phyloP scores from a whole-genome alignment of 2,329 filamentous ascomycete species.

The Harringtonia aguacate region DNA sequence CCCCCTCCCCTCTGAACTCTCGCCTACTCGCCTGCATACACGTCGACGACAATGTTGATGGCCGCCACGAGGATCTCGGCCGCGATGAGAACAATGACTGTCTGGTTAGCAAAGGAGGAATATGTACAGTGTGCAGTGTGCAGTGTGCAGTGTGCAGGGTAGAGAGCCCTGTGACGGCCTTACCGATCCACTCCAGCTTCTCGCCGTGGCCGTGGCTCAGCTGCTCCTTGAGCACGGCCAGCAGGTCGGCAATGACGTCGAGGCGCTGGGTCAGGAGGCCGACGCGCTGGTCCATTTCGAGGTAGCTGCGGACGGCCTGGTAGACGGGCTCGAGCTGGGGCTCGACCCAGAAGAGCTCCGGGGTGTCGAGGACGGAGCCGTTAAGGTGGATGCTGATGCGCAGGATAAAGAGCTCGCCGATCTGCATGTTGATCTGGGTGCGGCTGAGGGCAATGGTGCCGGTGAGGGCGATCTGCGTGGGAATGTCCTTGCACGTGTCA shows the following conservation, averaged over 20 bases:
- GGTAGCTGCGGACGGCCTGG: slow-evolving; percentile 84
- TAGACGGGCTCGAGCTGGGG: slow-evolving; percentile 95
- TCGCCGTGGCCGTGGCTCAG: slow-evolving; percentile 86
- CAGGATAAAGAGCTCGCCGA: slow-evolving; percentile 94
- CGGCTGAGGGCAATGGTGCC: slow-evolving; percentile 85
- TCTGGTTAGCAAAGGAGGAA: slow-evolving; percentile 2
- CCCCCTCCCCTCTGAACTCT: no score
- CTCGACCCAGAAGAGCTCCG: slow-evolving; percentile 97
- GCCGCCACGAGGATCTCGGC: slow-evolving; percentile 88
- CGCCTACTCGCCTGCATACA: slow-evolving; percentile 55
- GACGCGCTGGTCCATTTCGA: slow-evolving; percentile 97
- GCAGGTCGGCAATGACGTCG: slow-evolving; percentile 83
- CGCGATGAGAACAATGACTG: slow-evolving; percentile 90
- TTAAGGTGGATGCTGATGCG: slow-evolving; percentile 98
- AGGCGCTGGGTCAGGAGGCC: slow-evolving; percentile 79
- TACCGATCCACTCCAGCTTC: slow-evolving; percentile 83
- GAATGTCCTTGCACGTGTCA: slow-evolving; percentile 84
- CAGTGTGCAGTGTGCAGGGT: no score
- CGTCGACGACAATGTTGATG: slow-evolving; percentile 89
- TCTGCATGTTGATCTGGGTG: slow-evolving; percentile 97
- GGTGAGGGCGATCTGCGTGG: slow-evolving; percentile 82
- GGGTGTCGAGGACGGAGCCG: slow-evolving; percentile 90
- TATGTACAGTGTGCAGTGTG: no score
- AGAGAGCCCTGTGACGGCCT: no score
- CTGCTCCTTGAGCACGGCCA: slow-evolving; percentile 92